These are phyloP conservation scores for Ogataea ramenticola DNA, from an alignment of 805 yeast genomes.

Conservation along the genomic window DNA sequence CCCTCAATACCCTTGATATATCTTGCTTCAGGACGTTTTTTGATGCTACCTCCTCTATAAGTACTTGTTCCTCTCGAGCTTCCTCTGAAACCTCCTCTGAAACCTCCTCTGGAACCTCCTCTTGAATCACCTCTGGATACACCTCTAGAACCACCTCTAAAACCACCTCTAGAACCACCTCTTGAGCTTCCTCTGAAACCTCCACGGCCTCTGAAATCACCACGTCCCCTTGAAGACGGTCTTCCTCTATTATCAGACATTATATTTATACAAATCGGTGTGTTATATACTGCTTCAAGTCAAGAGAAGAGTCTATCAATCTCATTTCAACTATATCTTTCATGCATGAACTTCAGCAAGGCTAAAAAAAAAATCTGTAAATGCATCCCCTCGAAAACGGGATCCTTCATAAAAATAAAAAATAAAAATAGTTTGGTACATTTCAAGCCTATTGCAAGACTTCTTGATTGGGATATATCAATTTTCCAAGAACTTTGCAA, in stretches of 20 bases:
- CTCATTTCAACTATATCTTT: too few species aligned
- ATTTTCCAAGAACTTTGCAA: too few species aligned
- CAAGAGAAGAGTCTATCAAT: too few species aligned
- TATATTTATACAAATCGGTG: too few species aligned
- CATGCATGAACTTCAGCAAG: constrained; percentile 6
- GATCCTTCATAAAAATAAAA: too few species aligned
- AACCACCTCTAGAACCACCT: background rate
- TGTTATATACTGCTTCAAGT: too few species aligned
- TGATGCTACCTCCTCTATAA: constrained; percentile 12
- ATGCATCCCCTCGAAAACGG: too few species aligned
- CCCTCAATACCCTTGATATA: constrained; percentile 21
- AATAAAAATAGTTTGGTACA: too few species aligned
- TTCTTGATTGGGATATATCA: too few species aligned
- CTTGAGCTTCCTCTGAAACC: background rate
- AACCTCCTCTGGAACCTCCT: background rate
- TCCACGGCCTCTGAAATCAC: background rate
- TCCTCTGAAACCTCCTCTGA: background rate
- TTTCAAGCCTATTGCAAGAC: too few species aligned
- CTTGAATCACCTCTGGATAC: constrained; percentile 14
- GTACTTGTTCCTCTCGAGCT: constrained; percentile 2
- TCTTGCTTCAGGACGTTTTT: background rate
- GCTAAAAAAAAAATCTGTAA: background rate
- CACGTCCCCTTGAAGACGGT: background rate
- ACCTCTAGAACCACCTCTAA: background rate
- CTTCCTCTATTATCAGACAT: background rate